Evolutionary conservation across 1,284 basidiomycete species (phyloP).

Genomic region (Phellinidium pouzarii): DNA sequence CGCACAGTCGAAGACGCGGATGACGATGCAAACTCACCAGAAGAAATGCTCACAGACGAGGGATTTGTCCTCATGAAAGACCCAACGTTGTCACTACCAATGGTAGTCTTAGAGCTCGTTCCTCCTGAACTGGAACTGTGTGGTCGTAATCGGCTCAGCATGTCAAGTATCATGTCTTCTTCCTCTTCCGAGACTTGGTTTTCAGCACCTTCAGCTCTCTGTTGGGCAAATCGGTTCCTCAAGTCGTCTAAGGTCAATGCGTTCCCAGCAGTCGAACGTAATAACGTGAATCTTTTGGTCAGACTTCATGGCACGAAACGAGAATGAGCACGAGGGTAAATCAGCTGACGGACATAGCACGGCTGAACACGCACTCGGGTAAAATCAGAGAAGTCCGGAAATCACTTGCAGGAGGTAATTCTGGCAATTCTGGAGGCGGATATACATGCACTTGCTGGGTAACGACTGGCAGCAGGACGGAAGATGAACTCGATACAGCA

Average conservation of each 20-base stretch:
- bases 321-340: constrained; percentile 19
- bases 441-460: constrained; percentile 27
- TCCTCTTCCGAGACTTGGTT: constrained; percentile 72
- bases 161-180: constrained; percentile 75
- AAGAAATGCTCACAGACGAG: constrained; percentile 7
- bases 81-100: not conserved
- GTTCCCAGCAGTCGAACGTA: constrained; percentile 59
- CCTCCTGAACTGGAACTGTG: constrained; percentile 22
- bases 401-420: constrained; percentile 59
- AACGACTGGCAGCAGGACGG: constrained; percentile 25
- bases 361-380: constrained; percentile 56
- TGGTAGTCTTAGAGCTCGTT: constrained; percentile 1
- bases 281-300: constrained; percentile 69
- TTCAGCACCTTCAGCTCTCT: constrained; percentile 58
- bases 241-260: constrained; percentile 59
- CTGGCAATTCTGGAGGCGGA: constrained; percentile 32
- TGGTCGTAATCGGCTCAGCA: constrained; percentile 52
- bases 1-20: constrained; percentile 14
- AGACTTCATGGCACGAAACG: constrained; percentile 43
- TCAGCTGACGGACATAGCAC: constrained; percentile 16
- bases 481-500: constrained; percentile 18
- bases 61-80: constrained; percentile 6
- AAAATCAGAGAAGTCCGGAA: constrained; percentile 79
- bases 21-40: constrained; percentile 6
- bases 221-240: constrained; percentile 61